phyloP scores from a whole-genome alignment of 2,329 filamentous ascomycete species.

The Fusarium mundagurra region DNA sequence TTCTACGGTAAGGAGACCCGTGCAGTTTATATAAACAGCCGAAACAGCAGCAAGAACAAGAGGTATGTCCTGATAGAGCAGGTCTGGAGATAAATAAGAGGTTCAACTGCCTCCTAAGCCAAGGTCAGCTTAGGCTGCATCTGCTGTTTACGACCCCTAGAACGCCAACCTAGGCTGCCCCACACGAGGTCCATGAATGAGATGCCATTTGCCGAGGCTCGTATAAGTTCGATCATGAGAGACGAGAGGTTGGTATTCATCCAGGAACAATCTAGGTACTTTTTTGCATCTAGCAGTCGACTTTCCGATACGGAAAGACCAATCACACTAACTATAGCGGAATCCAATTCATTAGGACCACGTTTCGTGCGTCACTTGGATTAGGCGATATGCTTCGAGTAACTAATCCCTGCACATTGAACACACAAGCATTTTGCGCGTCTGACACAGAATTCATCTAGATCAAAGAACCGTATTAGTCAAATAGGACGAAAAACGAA shows the following conservation, averaged over 20 bases:
- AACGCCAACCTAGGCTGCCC: neutral
- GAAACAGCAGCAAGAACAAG: neutral
- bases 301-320: neutral
- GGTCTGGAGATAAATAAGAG: neutral
- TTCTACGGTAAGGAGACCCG: neutral
- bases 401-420: neutral
- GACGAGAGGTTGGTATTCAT: neutral
- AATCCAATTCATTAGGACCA: too few species aligned
- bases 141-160: neutral
- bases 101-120: neutral
- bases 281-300: neutral
- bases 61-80: neutral
- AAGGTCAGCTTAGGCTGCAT: neutral
- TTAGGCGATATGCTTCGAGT: neutral
- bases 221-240: neutral
- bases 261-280: neutral
- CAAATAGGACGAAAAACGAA: neutral
- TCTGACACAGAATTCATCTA: neutral
- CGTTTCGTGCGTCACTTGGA: neutral
- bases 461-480: neutral
- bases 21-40: neutral
- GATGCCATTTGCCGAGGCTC: constrained; percentile 17
- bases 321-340: neutral
- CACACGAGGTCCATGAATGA: neutral
- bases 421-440: neutral